phyloP scores from a whole-genome alignment of 2,329 filamentous ascomycete species.

The Thyridium curvatum region DNA sequence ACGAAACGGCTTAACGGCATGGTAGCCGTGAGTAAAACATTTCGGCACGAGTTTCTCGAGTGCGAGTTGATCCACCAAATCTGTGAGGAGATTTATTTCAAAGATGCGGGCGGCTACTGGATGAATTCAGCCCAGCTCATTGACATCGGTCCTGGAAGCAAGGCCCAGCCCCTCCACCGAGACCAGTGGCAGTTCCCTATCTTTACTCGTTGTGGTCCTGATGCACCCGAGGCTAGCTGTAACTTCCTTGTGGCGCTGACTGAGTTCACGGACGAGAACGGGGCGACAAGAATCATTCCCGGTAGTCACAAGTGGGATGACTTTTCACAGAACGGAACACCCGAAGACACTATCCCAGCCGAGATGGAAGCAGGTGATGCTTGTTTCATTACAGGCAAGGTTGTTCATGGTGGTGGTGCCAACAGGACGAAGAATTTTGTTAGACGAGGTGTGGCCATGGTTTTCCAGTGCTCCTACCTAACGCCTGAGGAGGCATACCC shows the following conservation, averaged over 20 bases:
- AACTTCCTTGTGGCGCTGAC: slow-evolving; percentile 20
- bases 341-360: slow-evolving; percentile 12
- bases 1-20: slow-evolving; percentile 17
- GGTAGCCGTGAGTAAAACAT: slow-evolving; percentile 15
- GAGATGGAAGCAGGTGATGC: slow-evolving; percentile 22
- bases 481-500: slow-evolving; percentile 21
- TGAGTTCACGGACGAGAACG: slow-evolving; percentile 19
- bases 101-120: slow-evolving; percentile 19
- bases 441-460: slow-evolving; percentile 14
- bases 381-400: slow-evolving; percentile 22
- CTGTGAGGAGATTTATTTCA: slow-evolving; percentile 14
- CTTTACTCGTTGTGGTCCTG: slow-evolving; percentile 16
- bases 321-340: slow-evolving; percentile 11
- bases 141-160: slow-evolving; percentile 15
- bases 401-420: slow-evolving; percentile 22
- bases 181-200: slow-evolving; percentile 19
- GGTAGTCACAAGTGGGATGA: slow-evolving; percentile 19
- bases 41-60: slow-evolving; percentile 19
- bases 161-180: slow-evolving; percentile 19
- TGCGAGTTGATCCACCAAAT: slow-evolving; percentile 19
- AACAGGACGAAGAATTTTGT: slow-evolving; percentile 17
- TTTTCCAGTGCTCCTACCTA: slow-evolving; percentile 17
- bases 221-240: slow-evolving; percentile 16
- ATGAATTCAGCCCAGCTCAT: slow-evolving; percentile 15
- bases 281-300: slow-evolving; percentile 21